Base-by-base conservation (phyloP, 2,329 filamentous ascomycete genomes). In the Nannizzia gypsea region DNA sequence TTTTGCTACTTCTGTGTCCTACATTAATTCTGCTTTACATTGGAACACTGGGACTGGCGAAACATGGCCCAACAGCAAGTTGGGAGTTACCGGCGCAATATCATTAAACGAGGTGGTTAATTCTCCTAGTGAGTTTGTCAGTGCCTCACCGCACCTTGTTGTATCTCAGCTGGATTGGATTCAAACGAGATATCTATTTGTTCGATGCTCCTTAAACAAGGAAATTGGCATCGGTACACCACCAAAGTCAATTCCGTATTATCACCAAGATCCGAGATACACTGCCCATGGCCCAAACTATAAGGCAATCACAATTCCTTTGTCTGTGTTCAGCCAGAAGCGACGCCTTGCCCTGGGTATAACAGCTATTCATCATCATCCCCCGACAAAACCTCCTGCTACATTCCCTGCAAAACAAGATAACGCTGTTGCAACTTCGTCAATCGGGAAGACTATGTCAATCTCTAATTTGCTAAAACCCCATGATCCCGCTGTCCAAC, bases 71-170 rank as follows among this genome's bases (percentile, higher is more conserved):
- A 79, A 81, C 40, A 93, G 88, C 22, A 74, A 78, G 8, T 74
- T 96, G 34, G 77, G 80, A 9, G 76, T 89, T 24, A 67, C 64
- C 0, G 66, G 66, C 0, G 86, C 86, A 0, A 74, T 96, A 50
- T 88, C 88, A 34, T 74, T 96, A 52, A 93, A 91, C 66, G 91
- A 96, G 70, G 84, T 96, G 50, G 83, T 95, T 67, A 96, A 96
- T 68, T 78, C 79, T 0, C 84, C 89, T 0, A 57, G 70, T 0
- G 67, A 85, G 50, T 96, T 88, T 66, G 71, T 79, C 3, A 80
- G 75, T 63, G 66, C 6, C 0, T 64, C 0, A 0, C 86, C 86
- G 0, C 83, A 85, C 72, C 84, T 88, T 54, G 91, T 96, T 6
- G 84, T 96, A 1, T 70, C 81, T 26, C 78, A 90, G 50, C 74